Conservation (phyloP, 768 basidiomycete species). For the Terana coerulea region DNA sequence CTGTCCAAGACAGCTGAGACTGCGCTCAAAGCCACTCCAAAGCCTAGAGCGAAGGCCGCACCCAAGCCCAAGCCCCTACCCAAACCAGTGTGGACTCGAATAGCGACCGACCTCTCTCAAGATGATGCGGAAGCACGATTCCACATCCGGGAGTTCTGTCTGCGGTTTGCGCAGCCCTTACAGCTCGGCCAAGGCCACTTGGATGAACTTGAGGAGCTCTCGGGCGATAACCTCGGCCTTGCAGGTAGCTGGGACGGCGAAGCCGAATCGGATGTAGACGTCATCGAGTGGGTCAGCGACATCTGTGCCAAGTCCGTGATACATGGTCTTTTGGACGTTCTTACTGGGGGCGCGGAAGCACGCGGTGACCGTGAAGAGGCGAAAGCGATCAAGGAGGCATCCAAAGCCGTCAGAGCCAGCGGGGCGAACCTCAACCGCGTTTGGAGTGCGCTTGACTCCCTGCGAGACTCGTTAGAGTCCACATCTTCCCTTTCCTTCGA, state of each 20-base stretch:
- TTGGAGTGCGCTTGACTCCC: slow-evolving; percentile 49
- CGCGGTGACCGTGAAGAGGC: slow-evolving; percentile 29
- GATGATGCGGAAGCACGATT: slow-evolving; percentile 57
- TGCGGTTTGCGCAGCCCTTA: slow-evolving; percentile 56
- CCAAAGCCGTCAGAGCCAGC: slow-evolving; percentile 48
- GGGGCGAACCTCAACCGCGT: slow-evolving; percentile 60
- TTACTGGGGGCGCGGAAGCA: slow-evolving; percentile 35
- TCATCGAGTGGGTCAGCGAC: slow-evolving; percentile 60
- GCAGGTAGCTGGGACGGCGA: slow-evolving; percentile 32
- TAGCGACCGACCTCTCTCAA: slow-evolving; percentile 37
- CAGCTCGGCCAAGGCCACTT: slow-evolving; percentile 48
- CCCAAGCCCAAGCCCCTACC: slow-evolving; percentile 39
- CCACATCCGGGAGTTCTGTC: slow-evolving; percentile 68
- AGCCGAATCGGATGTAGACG: slow-evolving; percentile 21
- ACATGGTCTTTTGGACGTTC: slow-evolving; percentile 54
- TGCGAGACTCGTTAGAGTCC: slow-evolving; percentile 35
- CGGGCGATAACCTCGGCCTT: slow-evolving; percentile 9
- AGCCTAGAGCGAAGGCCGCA: slow-evolving; percentile 25
- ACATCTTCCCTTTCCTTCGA: slow-evolving; percentile 37
- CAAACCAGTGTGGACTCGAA: slow-evolving; percentile 48
- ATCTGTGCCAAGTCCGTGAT: slow-evolving; percentile 59
- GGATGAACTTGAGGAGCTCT: slow-evolving; percentile 59
- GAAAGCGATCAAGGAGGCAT: slow-evolving; percentile 38
- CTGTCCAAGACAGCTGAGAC: neutral
- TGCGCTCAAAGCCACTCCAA: slow-evolving; percentile 10